Evolutionary conservation across 2,329 filamentous ascomycete genomes (phyloP).

Genomic region (Trichoderma atrobrunneum): DNA sequence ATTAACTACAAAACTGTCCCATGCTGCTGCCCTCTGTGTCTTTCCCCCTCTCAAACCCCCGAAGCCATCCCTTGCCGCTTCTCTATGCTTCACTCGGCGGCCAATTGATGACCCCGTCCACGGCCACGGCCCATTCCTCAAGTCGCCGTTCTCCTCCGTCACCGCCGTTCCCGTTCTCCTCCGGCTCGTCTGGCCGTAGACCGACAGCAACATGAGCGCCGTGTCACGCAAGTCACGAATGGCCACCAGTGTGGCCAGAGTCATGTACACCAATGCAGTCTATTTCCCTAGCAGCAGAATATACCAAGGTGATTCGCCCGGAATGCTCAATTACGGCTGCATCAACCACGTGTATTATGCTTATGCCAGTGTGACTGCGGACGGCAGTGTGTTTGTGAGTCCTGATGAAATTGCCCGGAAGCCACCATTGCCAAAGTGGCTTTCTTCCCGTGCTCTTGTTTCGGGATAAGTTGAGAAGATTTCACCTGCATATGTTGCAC

Average conservation of each 20-base stretch:
- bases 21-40: conserved; percentile 7
- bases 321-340: conserved; percentile 69
- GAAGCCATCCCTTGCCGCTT: conserved; percentile 5
- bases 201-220: conserved; percentile 36
- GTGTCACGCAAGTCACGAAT: conserved; percentile 47
- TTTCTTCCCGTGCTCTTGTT: not conserved
- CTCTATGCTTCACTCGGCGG: conserved; percentile 3
- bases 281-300: conserved; percentile 82
- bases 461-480: conserved; percentile 1
- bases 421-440: conserved; percentile 13
- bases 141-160: conserved; percentile 5
- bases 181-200: not conserved
- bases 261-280: conserved; percentile 69
- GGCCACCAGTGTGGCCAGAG: conserved; percentile 41
- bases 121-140: conserved; percentile 5
- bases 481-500: conserved; percentile 13
- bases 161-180: conserved; percentile 8
- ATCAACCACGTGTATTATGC: conserved; percentile 82
- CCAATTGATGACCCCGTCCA: conserved; percentile 5
- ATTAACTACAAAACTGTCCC: conserved; percentile 19
- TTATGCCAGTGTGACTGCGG: conserved; percentile 69
- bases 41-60: not conserved
- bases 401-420: conserved; percentile 4
- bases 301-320: conserved; percentile 70
- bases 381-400: conserved; percentile 73